phyloP scores from a whole-genome alignment of 345 rosid species.

The Eucalyptus cloeziana region DNA sequence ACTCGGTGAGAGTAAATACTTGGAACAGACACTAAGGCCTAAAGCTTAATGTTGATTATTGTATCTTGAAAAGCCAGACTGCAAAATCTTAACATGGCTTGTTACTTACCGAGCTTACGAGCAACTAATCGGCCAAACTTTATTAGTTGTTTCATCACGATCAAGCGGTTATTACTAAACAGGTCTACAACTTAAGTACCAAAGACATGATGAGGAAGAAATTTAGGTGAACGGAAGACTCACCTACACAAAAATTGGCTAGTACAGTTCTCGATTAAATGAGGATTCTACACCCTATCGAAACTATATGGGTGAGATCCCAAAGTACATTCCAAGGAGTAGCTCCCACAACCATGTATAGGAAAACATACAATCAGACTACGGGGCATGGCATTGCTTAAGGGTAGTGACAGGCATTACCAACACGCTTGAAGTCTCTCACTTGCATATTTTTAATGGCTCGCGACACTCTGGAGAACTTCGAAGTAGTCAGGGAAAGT shows the following conservation, averaged over 20 bases:
- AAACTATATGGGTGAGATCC: neutral
- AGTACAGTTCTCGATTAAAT: neutral
- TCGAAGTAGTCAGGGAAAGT: conserved; percentile 96
- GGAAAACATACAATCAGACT: neutral
- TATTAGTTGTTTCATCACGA: neutral
- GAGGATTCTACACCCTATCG: neutral
- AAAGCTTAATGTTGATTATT: neutral
- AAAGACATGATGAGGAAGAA: neutral
- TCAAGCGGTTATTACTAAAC: neutral
- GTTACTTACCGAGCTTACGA: neutral
- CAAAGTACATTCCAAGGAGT: neutral
- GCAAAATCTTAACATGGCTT: neutral
- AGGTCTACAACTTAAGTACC: neutral
- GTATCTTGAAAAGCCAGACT: neutral
- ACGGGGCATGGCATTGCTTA: neutral
- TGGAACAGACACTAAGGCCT: neutral
- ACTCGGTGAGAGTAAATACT: neutral
- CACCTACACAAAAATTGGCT: neutral
- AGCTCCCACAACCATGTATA: neutral
- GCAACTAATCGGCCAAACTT: neutral
- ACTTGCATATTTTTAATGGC: conserved; percentile 17
- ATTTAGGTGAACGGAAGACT: neutral
- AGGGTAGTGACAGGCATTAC: neutral
- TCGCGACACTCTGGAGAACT: conserved; percentile 64
- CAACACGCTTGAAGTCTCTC: neutral